Base-by-base conservation (phyloP, 352 stramenopile genomes). In the Phytophthora sp. region DNA sequence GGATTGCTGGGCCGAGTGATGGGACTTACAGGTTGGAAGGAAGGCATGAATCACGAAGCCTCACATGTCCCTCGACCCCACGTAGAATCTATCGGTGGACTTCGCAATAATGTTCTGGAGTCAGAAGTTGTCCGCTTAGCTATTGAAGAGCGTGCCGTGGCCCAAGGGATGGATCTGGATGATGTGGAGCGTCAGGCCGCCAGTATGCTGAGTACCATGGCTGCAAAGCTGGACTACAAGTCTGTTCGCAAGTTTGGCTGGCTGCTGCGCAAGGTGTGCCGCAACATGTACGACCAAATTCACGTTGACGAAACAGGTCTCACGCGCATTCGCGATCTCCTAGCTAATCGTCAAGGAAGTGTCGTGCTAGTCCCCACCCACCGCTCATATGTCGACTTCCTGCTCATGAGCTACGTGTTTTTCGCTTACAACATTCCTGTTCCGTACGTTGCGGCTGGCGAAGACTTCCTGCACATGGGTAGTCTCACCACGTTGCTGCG, bases 381-480 rank as follows among this genome's bases (percentile, higher is more conserved):
- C 45, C 87, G 87, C 26, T 93, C 83, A 31, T 95, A 95, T 51
- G 75, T 94, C 10, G 87, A 95, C 54, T 95, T 95, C 30, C 55
- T 95, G 50, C 79, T 94, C 45, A 83, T 95, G 73, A 92, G 84
- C 61, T 95, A 94, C 62, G 64, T 95, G 13, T 95, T 92, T 66
- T 95, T 95, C 59, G 87, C 85, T 20, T 95, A 94, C 70, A 95
- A 95, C 46, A 88, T 95, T 20, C 87, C 87, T 0, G 82, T 95
- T 44, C 87, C 87, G 17, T 89, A 94, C 50, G 86, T 95, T 41
- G 81, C 86, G 4, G 88, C 87, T 2, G 87, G 84, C 1, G 81
- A 91, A 64, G 87, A 95, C 44, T 95, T 95, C 44, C 66, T 92
- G 5, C 65, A 85, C 48, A 89, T 95, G 79, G 87, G 87, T 5